Evolutionary conservation across 148 eudicot genomes (phyloP), one percentile per base, ranked within the genome.

Genomic region (Fagopyrum tataricum): DNA sequence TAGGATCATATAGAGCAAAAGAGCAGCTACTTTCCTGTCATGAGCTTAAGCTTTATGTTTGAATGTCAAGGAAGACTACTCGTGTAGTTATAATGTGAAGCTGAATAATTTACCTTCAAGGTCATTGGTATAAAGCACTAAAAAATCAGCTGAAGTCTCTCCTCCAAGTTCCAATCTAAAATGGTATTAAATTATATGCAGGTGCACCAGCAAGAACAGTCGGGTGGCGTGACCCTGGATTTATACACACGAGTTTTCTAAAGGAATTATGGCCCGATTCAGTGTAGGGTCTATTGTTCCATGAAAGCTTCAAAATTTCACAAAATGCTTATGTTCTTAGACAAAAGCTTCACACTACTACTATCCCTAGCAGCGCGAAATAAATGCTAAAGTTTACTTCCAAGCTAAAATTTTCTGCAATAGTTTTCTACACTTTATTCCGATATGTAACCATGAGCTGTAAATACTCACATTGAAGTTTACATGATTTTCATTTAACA

Each of bases 141-240:
- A 49, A 49, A 49, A 49, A 14, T 49, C 55, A 49, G 55, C 55
- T 18, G 14, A 14, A 49, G 18, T 49, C 6, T 49, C 20, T 49
- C 55, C 55, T 4, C 55, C 15, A 49, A 15, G 55, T 49, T 49
- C 6, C 18, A 4, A 14, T 49, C 6, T 55, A 0, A 20, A 24
- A 55, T 20, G 61, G 21, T 17, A 26, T 31, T 31, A 17, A 66
- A 66, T 83, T 55, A 59, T 56, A n/a, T 59, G 52, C 76, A 73
- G 89, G 85, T 80, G 80, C 86, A 39, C 91, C 91, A 4, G 91
- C 91, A 59, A 84, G 89, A 49, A 85, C 91, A 47, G 86, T 88
- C 52, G 91, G 91, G 18, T 88, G 91, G 91, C 86, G 89, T 15
- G 89, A 88, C 77, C 91, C 91, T 76, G 91, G 91, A 40, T 82